Percentiles rank a stretch among this genome's conserved stretches.
Evolutionary conservation across 768 basidiomycete species (phyloP).

Genomic region (Lyophyllum semitale): DNA sequence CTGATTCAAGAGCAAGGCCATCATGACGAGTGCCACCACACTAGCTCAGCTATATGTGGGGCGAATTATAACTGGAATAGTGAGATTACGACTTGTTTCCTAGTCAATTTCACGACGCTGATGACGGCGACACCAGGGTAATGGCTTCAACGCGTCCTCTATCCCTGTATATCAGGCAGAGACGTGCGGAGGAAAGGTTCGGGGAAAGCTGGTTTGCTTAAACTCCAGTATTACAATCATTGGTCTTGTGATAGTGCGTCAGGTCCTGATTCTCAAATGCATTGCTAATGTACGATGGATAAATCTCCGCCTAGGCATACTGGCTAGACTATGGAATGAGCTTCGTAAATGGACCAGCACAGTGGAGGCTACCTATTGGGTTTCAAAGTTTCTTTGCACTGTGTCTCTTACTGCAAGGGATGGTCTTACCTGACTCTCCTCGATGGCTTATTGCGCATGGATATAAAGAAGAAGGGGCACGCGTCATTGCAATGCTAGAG

Average conservation of each 20-base stretch:
- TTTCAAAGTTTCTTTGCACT: slow-evolving; percentile 42
- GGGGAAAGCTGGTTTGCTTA: slow-evolving; percentile 36
- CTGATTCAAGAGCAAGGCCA: slow-evolving; percentile 25
- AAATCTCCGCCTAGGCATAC: slow-evolving; percentile 27
- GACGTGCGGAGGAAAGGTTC: slow-evolving; percentile 35
- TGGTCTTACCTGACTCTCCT: slow-evolving; percentile 39
- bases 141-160: slow-evolving; percentile 42
- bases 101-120: background rate
- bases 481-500: slow-evolving; percentile 36
- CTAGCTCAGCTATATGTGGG: slow-evolving; percentile 38
- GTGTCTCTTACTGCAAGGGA: slow-evolving; percentile 33
- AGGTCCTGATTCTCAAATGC: background rate
- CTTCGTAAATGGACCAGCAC: slow-evolving; percentile 29
- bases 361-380: slow-evolving; percentile 31
- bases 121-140: slow-evolving; percentile 25
- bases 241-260: slow-evolving; percentile 37
- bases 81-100: slow-evolving; percentile 12
- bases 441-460: slow-evolving; percentile 43
- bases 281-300: no score
- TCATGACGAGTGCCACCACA: slow-evolving; percentile 40
- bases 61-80: slow-evolving; percentile 37
- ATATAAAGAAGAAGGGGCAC: slow-evolving; percentile 31
- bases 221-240: slow-evolving; percentile 41
- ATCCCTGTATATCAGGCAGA: slow-evolving; percentile 43
- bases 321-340: slow-evolving; percentile 44